Evolutionary conservation across 495 filamentous ascomycete species (phyloP), one percentile per base, ranked within the genome.

Genomic region (Trichoderma virens): DNA sequence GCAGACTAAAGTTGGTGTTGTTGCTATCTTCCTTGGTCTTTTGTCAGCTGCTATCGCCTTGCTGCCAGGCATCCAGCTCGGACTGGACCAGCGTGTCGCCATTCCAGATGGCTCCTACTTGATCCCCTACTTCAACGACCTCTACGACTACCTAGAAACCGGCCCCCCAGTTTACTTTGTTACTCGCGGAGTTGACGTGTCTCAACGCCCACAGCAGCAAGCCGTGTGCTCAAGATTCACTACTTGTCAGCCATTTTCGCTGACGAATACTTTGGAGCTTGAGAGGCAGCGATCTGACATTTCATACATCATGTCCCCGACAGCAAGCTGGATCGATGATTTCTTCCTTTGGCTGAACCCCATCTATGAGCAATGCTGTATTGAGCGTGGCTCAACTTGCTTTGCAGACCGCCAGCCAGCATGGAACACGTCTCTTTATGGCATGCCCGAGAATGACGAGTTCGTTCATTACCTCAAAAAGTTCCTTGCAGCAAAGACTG

Each of bases 151-250:
- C 72, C 90, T 98, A 70, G 89, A 90, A 56, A 86, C 87, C 43
- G 94, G 94, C 0, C 93, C 95, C 63, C 94, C 94, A 0, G 92
- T 98, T 32, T 98, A 97, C 73, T 98, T 98, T 71, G 93, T 98
- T 35, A 92, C 91, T 31, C 82, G 86, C 6, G 83, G 89, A 59
- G 78, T 96, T 62, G 92, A 97, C 65, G 81, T 84, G 27, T 97
- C 92, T 2, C 70, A 88, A 62, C 80, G 90, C 54, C 69, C 77
- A 13, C 82, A 88, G 38, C 95, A 98, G 70, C 86, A 89, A 70
- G 85, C 94, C 62, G 80, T 98, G 43, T 98, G 94, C 73, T 89
- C 89, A n/a, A 87, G 91, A 3, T 97, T 94, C 74, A 89, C 89
- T 1, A 90, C 90, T 0, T 98, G 94, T 74, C 80, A 94, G 65